Percentiles rank a stretch among this genome's conserved stretches.
Conservation (phyloP, 306 rosid genomes). For the Inga oerstediana region DNA sequence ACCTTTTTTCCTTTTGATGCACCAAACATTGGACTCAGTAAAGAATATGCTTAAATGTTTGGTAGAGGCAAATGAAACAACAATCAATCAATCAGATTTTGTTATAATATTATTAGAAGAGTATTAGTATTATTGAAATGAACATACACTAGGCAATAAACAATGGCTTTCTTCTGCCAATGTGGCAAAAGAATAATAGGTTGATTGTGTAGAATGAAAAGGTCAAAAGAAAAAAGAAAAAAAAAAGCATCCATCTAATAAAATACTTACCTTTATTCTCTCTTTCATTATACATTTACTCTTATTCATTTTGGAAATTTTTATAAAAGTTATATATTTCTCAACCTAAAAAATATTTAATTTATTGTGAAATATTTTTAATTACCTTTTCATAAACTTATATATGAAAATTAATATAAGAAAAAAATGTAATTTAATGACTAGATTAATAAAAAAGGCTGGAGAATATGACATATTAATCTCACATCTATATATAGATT, state of each 20-base stretch:
- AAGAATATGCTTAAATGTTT: background rate
- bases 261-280: background rate
- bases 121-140: background rate
- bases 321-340: background rate
- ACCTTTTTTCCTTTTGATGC: background rate
- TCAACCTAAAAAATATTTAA: background rate
- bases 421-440: background rate
- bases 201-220: background rate
- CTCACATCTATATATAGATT: background rate
- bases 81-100: background rate
- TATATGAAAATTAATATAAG: background rate
- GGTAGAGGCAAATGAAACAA: background rate
- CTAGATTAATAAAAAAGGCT: background rate
- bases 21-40: background rate
- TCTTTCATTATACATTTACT: background rate
- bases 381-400: background rate
- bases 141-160: background rate
- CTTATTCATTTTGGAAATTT: background rate
- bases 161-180: background rate
- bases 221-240: too few relatives aligned
- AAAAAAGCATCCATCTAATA: too few relatives aligned
- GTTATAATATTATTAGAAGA: background rate
- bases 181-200: background rate
- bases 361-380: background rate
- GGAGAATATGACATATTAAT: background rate